Conservation (phyloP, 805 yeast species). For the Metschnikowia dekortorum region DNA sequence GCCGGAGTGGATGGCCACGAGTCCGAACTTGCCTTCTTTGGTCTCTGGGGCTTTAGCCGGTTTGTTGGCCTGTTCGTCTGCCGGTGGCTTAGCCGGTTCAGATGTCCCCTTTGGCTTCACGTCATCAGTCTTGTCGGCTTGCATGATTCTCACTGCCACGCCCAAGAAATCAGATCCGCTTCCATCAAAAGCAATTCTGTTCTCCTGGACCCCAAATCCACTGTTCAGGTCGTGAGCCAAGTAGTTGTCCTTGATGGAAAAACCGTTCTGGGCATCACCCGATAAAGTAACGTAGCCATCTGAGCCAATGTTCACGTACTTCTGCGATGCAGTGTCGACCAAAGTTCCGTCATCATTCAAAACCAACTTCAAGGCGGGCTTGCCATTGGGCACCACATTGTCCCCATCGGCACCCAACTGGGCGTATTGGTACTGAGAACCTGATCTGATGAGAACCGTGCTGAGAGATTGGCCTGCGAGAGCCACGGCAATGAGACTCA, state of each 20-base stretch:
- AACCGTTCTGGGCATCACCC: constrained; percentile 3
- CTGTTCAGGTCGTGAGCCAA: constrained; percentile 5
- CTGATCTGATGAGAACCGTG: neutral
- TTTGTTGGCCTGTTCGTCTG: neutral
- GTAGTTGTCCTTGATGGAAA: constrained; percentile 8
- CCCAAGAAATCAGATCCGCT: neutral
- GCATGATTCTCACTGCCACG: neutral
- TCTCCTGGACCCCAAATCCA: constrained; percentile 1
- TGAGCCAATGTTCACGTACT: neutral
- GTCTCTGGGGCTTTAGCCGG: neutral
- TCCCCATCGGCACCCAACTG: neutral
- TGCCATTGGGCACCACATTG: neutral
- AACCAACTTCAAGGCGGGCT: neutral
- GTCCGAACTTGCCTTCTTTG: neutral
- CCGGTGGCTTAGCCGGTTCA: neutral
- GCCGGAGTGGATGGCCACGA: too few species aligned
- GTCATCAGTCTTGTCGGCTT: neutral
- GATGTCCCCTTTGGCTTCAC: constrained; percentile 18
- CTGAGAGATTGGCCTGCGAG: neutral
- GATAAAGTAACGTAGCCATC: constrained; percentile 6
- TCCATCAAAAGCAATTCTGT: constrained; percentile 35
- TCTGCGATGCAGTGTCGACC: constrained; percentile 5
- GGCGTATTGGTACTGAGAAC: neutral
- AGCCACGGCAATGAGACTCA: neutral
- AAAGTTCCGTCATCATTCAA: neutral